Percentiles rank a stretch among this genome's conserved stretches.
Conservation (phyloP, 768 basidiomycete genomes). For the Calocera viscosa region DNA sequence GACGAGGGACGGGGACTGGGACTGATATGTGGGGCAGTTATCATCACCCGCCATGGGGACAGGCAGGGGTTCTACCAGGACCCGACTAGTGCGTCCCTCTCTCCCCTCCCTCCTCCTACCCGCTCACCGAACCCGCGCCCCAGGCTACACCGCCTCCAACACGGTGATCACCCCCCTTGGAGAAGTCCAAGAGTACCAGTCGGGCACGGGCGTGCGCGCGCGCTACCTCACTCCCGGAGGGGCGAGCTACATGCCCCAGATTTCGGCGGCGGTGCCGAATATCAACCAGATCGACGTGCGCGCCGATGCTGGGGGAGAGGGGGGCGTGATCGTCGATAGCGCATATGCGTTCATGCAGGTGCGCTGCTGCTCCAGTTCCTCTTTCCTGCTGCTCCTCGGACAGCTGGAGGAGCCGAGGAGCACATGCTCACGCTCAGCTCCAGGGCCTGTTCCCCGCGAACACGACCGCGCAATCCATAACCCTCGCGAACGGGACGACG, state of each 20-base stretch:
- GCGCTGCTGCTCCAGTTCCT: conserved; percentile 10
- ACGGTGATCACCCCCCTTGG: conserved; percentile 13
- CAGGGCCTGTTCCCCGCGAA: conserved; percentile 45
- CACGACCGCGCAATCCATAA: conserved; percentile 38
- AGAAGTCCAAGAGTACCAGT: conserved; percentile 19
- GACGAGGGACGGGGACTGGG: not conserved
- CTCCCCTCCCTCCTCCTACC: not conserved
- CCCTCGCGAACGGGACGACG: conserved; percentile 53
- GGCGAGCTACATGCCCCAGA: conserved; percentile 10
- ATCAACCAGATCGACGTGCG: conserved; percentile 56
- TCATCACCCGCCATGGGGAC: conserved; percentile 2
- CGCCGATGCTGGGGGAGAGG: conserved; percentile 61
- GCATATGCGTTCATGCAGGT: conserved; percentile 51
- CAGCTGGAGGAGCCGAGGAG: too few species aligned
- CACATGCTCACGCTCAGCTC: not conserved
- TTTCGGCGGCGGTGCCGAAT: conserved; percentile 32
- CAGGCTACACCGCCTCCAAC: conserved; percentile 11
- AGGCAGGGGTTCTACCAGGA: conserved; percentile 5
- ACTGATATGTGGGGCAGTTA: not conserved
- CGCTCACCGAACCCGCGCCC: not conserved
- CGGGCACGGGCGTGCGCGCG: conserved; percentile 13
- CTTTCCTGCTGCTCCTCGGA: too few species aligned
- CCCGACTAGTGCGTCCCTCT: not conserved
- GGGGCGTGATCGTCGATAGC: conserved; percentile 52
- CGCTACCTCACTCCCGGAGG: conserved; percentile 13